Evolutionary conservation across 306 rosid species (phyloP), one percentile per base, ranked within the genome.

Genomic region (Cicer bijugum): DNA sequence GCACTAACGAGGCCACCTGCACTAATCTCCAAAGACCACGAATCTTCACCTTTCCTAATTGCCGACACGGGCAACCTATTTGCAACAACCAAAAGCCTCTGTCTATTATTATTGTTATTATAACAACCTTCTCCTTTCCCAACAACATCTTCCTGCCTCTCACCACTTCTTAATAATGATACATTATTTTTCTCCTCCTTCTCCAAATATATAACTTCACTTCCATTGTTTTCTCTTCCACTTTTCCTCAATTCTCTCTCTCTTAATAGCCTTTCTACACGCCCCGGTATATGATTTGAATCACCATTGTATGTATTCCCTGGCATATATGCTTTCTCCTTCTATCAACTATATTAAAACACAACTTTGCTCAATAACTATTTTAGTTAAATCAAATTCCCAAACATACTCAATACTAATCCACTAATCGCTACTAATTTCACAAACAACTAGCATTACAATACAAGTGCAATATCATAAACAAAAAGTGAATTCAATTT

Each of bases 41-140:
- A 82, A 53, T 89, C 97, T 72, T 82, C 91, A 12, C 97, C 94
- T 87, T 35, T 83, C 69, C 98, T 85, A 19, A 85, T 85, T 8
- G 98, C 98, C n/a, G 98, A 93, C 47, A 93, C 97, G 4, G 98
- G 97, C 75, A 93, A 71, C 86, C 98, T 84, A 61, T 93, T 93
- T 12, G 98, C 98, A 45, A 93, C 96, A 51, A 93, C 94, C 87
- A 93, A 79, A 51, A 94, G 88, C 47, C 98, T 72, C 44, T 94
- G 98, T 37, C 81, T 86, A 59, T 50, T 50, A 50, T 6, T 50
- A n/a, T 8, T 14, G 14, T 1, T 2, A 50, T 59, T 28, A 8
- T 43, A 70, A 42, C 87, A 28, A 28, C 75, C 73, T 40, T 88
- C 43, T 67, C 80, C 3, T 89, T 39, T 64, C 0, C 38, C 70